Conservation (phyloP, 2,329 filamentous ascomycete genomes). For the Aspergillus floridensis region DNA sequence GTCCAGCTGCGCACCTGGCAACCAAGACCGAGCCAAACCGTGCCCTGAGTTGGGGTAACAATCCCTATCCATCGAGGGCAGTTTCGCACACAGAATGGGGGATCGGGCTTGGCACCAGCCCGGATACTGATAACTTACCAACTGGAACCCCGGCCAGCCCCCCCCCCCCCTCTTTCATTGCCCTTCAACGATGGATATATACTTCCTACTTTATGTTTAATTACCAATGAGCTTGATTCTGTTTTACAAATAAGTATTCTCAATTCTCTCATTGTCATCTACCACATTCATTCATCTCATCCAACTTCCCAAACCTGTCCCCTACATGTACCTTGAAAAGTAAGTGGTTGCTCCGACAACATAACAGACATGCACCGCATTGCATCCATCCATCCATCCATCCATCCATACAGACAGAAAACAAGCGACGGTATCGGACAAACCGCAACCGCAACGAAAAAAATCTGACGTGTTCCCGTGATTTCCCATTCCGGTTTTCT, state of each 20-base stretch:
- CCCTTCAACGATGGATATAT: not conserved
- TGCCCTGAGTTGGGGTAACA: conserved; percentile 5
- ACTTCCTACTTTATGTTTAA: not conserved
- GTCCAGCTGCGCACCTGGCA: not conserved
- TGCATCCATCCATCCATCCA: no score
- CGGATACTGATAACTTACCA: conserved; percentile 14
- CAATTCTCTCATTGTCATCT: not conserved
- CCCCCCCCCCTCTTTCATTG: not conserved
- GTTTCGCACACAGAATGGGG: conserved; percentile 25
- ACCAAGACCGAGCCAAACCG: not conserved
- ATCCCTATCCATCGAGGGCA: conserved; percentile 5
- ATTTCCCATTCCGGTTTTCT: conserved; percentile 2
- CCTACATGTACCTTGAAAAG: not conserved
- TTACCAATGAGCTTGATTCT: not conserved
- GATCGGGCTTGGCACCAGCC: conserved; percentile 23
- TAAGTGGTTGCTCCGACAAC: not conserved
- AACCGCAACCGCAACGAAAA: conserved; percentile 4
- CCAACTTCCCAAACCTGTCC: not conserved
- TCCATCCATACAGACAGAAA: not conserved
- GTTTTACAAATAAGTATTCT: not conserved
- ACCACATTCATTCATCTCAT: not conserved
- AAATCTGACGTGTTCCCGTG: conserved; percentile 9
- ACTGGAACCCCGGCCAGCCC: conserved; percentile 7
- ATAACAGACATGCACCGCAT: not conserved
- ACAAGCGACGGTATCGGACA: conserved; percentile 4